Conservation (phyloP, 331 rosid species). For the Rhamnella rubrinervis region DNA sequence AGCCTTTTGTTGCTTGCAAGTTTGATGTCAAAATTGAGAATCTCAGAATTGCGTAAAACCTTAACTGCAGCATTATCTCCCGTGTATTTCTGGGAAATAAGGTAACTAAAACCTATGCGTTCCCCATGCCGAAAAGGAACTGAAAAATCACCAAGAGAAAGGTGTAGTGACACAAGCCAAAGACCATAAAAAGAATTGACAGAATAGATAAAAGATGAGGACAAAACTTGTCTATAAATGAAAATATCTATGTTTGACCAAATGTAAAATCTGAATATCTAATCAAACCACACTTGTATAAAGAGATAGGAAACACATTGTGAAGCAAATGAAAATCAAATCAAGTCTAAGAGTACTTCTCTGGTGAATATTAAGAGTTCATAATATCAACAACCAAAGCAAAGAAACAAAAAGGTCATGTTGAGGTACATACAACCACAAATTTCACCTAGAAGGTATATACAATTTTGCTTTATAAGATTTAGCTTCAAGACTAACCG, state of each 20-base stretch:
- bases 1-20: slow-evolving; percentile 43
- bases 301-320: background rate
- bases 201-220: too few species aligned
- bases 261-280: background rate
- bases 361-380: background rate
- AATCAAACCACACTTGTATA: background rate
- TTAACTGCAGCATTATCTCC: slow-evolving; percentile 52
- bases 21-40: slow-evolving; percentile 44
- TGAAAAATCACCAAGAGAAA: slow-evolving; percentile 25
- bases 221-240: too few species aligned
- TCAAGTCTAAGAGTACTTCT: background rate
- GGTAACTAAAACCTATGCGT: slow-evolving; percentile 60
- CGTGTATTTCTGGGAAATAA: slow-evolving; percentile 51
- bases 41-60: slow-evolving; percentile 62
- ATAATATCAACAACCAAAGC: background rate
- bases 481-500: too few species aligned
- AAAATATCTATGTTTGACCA: background rate
- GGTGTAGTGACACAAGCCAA: background rate
- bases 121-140: slow-evolving; percentile 63
- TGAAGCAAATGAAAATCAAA: background rate
- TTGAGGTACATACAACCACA: too few species aligned
- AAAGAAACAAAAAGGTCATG: background rate
- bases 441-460: too few species aligned
- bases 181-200: background rate
- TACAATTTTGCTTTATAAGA: too few species aligned